These are phyloP conservation scores for Cocos nucifera DNA, from an alignment of 176 grass and related monocot genomes.

Conservation along the genomic window DNA sequence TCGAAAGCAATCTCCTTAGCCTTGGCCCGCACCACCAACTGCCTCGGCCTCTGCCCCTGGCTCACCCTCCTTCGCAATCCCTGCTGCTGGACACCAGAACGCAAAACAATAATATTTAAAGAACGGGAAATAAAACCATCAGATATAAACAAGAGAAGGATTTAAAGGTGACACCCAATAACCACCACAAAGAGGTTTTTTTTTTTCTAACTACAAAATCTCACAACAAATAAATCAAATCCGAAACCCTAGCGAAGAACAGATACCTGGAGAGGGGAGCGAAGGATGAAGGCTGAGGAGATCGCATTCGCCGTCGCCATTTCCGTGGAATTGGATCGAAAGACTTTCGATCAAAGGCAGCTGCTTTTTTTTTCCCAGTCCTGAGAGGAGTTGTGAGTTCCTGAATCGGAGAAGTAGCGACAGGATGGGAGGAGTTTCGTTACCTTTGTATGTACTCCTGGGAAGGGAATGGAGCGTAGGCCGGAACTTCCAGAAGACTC, in stretches of 20 bases:
- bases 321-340: not conserved
- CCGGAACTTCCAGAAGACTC: slow-evolving; percentile 17
- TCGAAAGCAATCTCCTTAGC: slow-evolving; percentile 68
- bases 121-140: not conserved
- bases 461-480: not conserved
- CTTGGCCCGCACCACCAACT: slow-evolving; percentile 33
- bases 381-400: not conserved
- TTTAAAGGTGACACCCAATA: too few relatives aligned
- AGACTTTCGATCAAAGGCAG: not conserved
- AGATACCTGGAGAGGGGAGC: slow-evolving; percentile 35
- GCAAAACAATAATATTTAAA: not conserved
- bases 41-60: slow-evolving; percentile 13
- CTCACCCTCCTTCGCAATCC: slow-evolving; percentile 20
- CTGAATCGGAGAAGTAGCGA: not conserved
- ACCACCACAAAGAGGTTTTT: too few relatives aligned
- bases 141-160: not conserved
- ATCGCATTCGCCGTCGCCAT: slow-evolving; percentile 54
- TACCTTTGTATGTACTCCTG: slow-evolving; percentile 1
- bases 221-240: not conserved
- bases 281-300: slow-evolving; percentile 35
- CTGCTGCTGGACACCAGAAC: slow-evolving; percentile 8
- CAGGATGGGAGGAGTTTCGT: not conserved
- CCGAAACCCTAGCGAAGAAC: not conserved
- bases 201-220: too few relatives aligned
- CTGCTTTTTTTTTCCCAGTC: not conserved